Percentiles rank a stretch among this genome's conserved stretches.
Evolutionary conservation across 2,329 filamentous ascomycete species (phyloP).

Genomic region (Diaporthe sp.): DNA sequence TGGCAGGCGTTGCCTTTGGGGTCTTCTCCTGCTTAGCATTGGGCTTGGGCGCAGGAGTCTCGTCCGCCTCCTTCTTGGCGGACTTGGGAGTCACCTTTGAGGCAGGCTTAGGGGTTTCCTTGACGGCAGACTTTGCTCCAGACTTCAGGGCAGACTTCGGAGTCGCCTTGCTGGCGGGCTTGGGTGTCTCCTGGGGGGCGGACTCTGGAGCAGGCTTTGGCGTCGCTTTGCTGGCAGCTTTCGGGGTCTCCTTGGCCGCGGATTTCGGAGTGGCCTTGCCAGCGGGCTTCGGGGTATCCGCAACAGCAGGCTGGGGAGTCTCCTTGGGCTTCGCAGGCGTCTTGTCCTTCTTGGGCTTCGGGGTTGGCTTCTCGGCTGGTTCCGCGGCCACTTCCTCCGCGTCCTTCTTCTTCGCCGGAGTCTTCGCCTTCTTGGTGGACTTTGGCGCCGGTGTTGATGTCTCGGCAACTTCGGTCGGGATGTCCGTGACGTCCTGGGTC

Average conservation of each 20-base stretch:
- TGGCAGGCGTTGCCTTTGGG: conserved; percentile 19
- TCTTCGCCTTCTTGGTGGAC: conserved; percentile 35
- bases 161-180: conserved; percentile 5
- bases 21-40: conserved; percentile 30
- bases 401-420: conserved; percentile 31
- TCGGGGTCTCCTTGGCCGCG: conserved; percentile 18
- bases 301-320: conserved; percentile 3
- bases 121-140: conserved; percentile 5
- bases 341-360: conserved; percentile 38
- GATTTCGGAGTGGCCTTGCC: conserved; percentile 28
- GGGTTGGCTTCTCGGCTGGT: conserved; percentile 15
- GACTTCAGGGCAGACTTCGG: conserved; percentile 25
- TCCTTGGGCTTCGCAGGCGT: conserved; percentile 35
- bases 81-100: conserved; percentile 22
- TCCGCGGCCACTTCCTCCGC: neutral
- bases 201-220: neutral
- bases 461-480: conserved; percentile 12
- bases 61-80: neutral
- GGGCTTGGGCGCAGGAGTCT: conserved; percentile 24
- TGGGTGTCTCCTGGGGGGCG: conserved; percentile 14
- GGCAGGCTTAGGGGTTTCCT: conserved; percentile 12
- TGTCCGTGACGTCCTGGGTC: conserved; percentile 19
- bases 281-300: conserved; percentile 27
- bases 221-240: neutral
- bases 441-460: conserved; percentile 28